Percentiles rank a stretch among this genome's conserved stretches.
Evolutionary conservation across 2,329 filamentous ascomycete species (phyloP).

Genomic region (Neophaeococcomyces mojaviensis): DNA sequence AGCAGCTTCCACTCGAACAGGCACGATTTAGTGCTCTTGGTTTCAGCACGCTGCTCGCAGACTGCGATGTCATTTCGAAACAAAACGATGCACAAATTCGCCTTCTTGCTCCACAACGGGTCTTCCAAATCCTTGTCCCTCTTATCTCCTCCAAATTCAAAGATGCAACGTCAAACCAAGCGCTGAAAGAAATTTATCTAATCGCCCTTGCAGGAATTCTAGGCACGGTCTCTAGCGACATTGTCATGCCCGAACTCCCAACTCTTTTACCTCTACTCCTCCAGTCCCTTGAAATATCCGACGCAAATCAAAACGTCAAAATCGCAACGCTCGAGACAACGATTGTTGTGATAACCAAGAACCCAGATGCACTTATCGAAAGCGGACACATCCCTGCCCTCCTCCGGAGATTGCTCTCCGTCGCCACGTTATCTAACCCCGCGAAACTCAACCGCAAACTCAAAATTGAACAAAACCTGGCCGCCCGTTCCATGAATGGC

Average conservation of each 20-base stretch:
- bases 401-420: constrained; percentile 49
- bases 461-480: too few relatives aligned
- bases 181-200: constrained; percentile 52
- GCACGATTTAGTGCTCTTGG: constrained; percentile 48
- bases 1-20: constrained; percentile 33
- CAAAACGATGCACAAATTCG: constrained; percentile 56
- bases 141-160: constrained; percentile 48
- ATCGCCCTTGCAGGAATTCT: constrained; percentile 57
- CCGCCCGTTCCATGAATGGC: too few relatives aligned
- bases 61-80: constrained; percentile 54
- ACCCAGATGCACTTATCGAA: constrained; percentile 43
- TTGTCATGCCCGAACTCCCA: constrained; percentile 53
- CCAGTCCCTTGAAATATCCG: constrained; percentile 52
- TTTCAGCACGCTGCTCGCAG: constrained; percentile 52
- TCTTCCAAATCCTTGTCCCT: constrained; percentile 54
- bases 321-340: constrained; percentile 54
- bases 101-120: constrained; percentile 55
- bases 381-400: constrained; percentile 52
- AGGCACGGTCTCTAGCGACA: constrained; percentile 50
- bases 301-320: constrained; percentile 43
- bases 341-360: constrained; percentile 50
- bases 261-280: constrained; percentile 54
- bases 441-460: constrained; percentile 3
- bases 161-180: constrained; percentile 18
- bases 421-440: constrained; percentile 27